These are phyloP conservation scores for Vishniacozyma victoriae DNA, from an alignment of 768 basidiomycete genomes.

Conservation along the genomic window DNA sequence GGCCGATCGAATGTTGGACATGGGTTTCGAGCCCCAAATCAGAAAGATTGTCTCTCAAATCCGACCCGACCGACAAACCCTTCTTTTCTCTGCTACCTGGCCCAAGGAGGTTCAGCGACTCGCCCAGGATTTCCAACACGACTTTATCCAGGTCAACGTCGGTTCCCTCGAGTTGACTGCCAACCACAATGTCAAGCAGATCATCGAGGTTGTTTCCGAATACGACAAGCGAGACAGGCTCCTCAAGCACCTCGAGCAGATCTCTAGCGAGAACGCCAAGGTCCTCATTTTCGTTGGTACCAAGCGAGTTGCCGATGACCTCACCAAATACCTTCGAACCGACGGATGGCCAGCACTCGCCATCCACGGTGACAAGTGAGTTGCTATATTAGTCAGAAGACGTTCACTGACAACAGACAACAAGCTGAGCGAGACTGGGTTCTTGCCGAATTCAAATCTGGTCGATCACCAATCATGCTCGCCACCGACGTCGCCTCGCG, in stretches of 20 bases:
- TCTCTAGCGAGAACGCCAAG: conserved; percentile 93
- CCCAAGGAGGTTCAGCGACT: conserved; percentile 98
- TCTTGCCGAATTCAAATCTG: conserved; percentile 93
- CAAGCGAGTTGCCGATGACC: conserved; percentile 95
- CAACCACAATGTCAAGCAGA: conserved; percentile 94
- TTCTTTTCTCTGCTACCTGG: conserved; percentile 99
- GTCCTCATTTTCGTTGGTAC: conserved; percentile 98
- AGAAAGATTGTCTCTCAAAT: conserved; percentile 96
- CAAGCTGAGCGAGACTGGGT: conserved; percentile 93
- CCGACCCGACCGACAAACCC: conserved; percentile 93
- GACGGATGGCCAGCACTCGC: conserved; percentile 99
- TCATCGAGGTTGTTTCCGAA: conserved; percentile 93
- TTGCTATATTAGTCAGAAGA: background rate
- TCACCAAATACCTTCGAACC: conserved; percentile 86
- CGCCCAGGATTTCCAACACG: conserved; percentile 92
- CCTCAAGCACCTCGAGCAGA: conserved; percentile 93
- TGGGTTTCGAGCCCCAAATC: conserved; percentile 99
- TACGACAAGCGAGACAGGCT: conserved; percentile 95
- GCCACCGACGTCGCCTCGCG: conserved; percentile 99
- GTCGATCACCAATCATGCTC: conserved; percentile 92
- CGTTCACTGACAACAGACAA: conserved; percentile 21
- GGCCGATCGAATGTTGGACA: conserved; percentile 99
- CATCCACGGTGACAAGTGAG: conserved; percentile 94
- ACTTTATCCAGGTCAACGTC: conserved; percentile 98
- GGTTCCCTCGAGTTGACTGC: conserved; percentile 98